These are phyloP conservation scores for Sclerotinia glacialis DNA, from an alignment of 2,329 filamentous ascomycete species.

Conservation along the genomic window DNA sequence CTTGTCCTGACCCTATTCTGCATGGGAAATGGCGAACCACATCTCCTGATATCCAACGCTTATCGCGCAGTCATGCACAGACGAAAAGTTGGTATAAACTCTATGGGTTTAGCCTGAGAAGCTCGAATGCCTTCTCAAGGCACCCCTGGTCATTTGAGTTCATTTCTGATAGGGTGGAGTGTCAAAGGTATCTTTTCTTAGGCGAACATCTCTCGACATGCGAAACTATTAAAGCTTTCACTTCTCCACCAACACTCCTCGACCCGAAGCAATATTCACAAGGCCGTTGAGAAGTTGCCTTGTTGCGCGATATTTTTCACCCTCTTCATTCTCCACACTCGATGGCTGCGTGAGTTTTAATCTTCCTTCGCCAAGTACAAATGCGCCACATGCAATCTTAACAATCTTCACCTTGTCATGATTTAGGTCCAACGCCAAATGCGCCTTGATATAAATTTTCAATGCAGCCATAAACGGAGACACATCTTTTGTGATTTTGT, in stretches of 20 bases:
- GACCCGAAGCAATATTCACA: conserved; percentile 27
- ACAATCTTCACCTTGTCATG: conserved; percentile 43
- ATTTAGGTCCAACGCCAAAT: conserved; percentile 44
- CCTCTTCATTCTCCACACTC: conserved; percentile 24
- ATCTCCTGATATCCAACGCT: not conserved
- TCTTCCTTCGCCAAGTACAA: conserved; percentile 44
- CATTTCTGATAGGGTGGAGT: not conserved
- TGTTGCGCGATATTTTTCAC: conserved; percentile 30
- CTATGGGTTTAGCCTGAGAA: not conserved
- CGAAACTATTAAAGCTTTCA: not conserved
- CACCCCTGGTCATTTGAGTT: not conserved
- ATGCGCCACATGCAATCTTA: conserved; percentile 44
- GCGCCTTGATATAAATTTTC: conserved; percentile 40
- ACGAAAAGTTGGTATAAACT: not conserved
- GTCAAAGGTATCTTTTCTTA: not conserved
- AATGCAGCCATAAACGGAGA: conserved; percentile 44
- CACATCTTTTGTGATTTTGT: conserved; percentile 26
- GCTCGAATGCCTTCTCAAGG: not conserved
- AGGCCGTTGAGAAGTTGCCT: conserved; percentile 30
- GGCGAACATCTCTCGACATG: not conserved
- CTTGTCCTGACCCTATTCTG: not conserved
- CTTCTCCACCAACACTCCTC: conserved; percentile 21
- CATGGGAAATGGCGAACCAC: not conserved
- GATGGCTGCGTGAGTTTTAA: conserved; percentile 41
- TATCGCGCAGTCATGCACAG: not conserved